These are phyloP conservation scores for Boletus insuetus DNA, from an alignment of 768 basidiomycete species.

Conservation along the genomic window DNA sequence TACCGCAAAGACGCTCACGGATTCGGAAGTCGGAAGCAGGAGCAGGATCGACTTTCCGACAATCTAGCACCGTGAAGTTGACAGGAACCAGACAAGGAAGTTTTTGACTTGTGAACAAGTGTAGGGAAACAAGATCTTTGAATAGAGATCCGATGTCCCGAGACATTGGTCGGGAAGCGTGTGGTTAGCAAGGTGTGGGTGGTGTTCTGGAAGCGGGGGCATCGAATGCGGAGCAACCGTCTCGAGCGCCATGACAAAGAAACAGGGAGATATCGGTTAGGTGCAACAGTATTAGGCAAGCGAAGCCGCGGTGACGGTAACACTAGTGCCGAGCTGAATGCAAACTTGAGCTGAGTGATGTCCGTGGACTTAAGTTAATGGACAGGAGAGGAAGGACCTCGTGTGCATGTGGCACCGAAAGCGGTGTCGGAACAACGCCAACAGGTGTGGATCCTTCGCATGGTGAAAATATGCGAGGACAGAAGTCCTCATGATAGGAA, in stretches of 20 bases:
- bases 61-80: conserved; percentile 29
- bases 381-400: conserved; percentile 35
- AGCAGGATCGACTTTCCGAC: conserved; percentile 37
- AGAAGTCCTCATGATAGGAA: conserved; percentile 5
- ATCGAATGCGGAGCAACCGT: conserved; percentile 25
- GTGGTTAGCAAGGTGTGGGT: conserved; percentile 3
- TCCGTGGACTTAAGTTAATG: conserved; percentile 41
- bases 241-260: conserved; percentile 29
- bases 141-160: conserved; percentile 15
- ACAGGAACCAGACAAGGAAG: conserved; percentile 20
- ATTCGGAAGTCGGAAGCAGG: conserved; percentile 30
- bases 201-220: conserved; percentile 21
- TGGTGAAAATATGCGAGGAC: conserved; percentile 9
- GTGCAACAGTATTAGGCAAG: conserved; percentile 28
- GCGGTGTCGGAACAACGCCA: conserved; percentile 28
- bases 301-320: conserved; percentile 38
- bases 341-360: conserved; percentile 30
- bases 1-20: conserved; percentile 26
- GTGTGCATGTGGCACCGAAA: conserved; percentile 35
- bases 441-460: conserved; percentile 20
- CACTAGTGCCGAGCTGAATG: conserved; percentile 33
- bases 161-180: conserved; percentile 15
- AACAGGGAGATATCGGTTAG: conserved; percentile 33
- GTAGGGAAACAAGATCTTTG: conserved; percentile 15
- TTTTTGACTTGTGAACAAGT: conserved; percentile 21